Evolutionary conservation across 2,329 filamentous ascomycete species (phyloP), one percentile per base, ranked within the genome.

Genomic region (Alternaria rosae): DNA sequence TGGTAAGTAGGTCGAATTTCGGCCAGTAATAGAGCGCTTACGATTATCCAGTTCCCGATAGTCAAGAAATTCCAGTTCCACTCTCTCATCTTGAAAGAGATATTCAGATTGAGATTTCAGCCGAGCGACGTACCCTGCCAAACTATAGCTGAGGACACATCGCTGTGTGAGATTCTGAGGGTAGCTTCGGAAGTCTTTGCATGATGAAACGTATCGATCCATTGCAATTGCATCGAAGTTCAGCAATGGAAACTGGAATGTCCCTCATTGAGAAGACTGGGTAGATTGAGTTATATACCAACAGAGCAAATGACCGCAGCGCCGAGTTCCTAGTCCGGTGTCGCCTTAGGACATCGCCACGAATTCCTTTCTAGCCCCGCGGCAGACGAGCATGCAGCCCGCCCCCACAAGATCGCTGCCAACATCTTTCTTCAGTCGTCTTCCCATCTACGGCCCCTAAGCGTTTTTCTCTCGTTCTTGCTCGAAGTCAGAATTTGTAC

Each of bases 281-380:
- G 43, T 17, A n/a, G 3, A 26, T 3, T 3, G 6, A 25, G 23
- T 3, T 45, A 45, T 45, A 45, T 45, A 26, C 3, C 15, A 26
- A 15, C 23, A 10, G 8, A 26, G n/a, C n/a, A n/a, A 3, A 17
- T 45, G 23, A 45, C 25, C 43, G 25, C 43, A 45, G 43, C 43
- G 10, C 43, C 43, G 21, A 45, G 43, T 45, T 15, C 42, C 42
- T 1, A 45, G 42, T 45, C 43, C 43, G 21, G 21, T 45, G 43
- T 45, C n/a, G 43, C 43, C 43, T 21, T 45, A 42, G 38, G 20
- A n/a, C 12, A 45, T 17, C 23, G 50, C 11, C 54, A 68, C 62
- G 21, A 45, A 5, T 10, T 45, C 43, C 43, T 45, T 21, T n/a
- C 23, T 15, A 45, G 23, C 43, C 43, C 43, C 23, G 21, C 43